These are phyloP conservation scores for Dactylellina haptotyla DNA, from an alignment of 2,329 filamentous ascomycete species.

Conservation along the genomic window DNA sequence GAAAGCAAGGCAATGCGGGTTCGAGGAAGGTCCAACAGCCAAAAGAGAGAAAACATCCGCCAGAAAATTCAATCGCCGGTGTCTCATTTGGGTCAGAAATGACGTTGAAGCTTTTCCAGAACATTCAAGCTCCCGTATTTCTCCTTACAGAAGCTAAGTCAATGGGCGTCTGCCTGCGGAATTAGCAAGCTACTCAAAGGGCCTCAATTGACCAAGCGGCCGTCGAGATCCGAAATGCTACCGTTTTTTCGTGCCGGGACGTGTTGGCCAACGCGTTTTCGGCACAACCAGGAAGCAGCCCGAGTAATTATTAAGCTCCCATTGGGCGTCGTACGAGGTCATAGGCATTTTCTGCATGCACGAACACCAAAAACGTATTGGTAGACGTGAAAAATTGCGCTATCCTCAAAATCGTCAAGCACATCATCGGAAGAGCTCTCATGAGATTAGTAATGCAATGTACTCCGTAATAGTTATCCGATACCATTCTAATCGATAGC, in stretches of 20 bases:
- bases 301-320: too few relatives aligned
- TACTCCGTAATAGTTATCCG: not conserved
- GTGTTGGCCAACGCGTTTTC: too few relatives aligned
- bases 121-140: too few relatives aligned
- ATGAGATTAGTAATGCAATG: conserved; percentile 27
- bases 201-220: too few relatives aligned
- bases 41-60: too few relatives aligned
- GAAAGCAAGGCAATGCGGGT: not conserved
- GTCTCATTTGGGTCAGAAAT: not conserved
- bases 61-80: not conserved
- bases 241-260: not conserved
- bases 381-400: conserved; percentile 2
- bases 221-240: conserved; percentile 40
- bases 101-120: not conserved
- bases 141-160: too few relatives aligned
- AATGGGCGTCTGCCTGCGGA: conserved; percentile 7
- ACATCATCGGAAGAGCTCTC: conserved; percentile 24
- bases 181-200: not conserved
- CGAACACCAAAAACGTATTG: conserved; percentile 34
- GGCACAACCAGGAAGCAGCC: too few relatives aligned
- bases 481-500: not conserved
- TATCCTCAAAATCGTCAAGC: not conserved
- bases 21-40: too few relatives aligned
- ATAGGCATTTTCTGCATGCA: not conserved
- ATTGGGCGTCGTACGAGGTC: conserved; percentile 38